Base-by-base conservation (phyloP, 2,329 filamentous ascomycete genomes). In the Fusarium mundagurra region DNA sequence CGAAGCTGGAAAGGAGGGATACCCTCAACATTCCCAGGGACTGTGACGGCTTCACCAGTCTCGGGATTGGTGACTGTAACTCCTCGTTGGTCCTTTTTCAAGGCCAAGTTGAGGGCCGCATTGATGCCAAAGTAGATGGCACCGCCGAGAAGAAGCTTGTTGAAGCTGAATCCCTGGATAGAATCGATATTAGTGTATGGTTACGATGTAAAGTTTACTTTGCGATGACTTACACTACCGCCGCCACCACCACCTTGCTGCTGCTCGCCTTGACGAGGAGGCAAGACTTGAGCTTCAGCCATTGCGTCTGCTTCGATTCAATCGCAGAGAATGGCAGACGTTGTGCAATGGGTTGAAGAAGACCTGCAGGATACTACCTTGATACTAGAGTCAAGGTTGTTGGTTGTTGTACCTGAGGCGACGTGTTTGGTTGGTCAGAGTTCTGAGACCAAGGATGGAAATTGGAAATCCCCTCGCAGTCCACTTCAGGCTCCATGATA, bases 1-100 rank as follows among this genome's bases (percentile, higher is more conserved):
- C 93, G 89, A 69, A 92, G 85, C 61, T 87, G 85, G 80, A 91
- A 95, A 24, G 91, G 83, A 34, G 92, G 91, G 62, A 94, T 90
- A 27, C 84, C 84, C 58, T 84, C 88, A 36, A 85, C 85, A 76
- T 88, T 90, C 61, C 85, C 84, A 50, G 88, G 85, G 29, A 90
- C 86, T 69, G 85, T 85, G 73, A 91, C 84, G 22, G 84, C 76
- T 53, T 88, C 85, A 66, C 90, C 90, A 27, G 84, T 82, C 31
- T 76, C 75, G 63, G 88, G 85, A 67, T 88, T 85, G 76, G 85
- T 85, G 27, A 85, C 84, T 38, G 85, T 83, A 60, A 87, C 85
- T 57, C 84, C 86, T 53, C 83, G 82, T 69, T 85, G 83, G 63
- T 86, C 84, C 77, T 85, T 88, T 51, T 84, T 84, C 72, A 84